Evolutionary conservation across 2,329 filamentous ascomycete genomes (phyloP).

Genomic region (Phaeosphaeriaceae sp.): DNA sequence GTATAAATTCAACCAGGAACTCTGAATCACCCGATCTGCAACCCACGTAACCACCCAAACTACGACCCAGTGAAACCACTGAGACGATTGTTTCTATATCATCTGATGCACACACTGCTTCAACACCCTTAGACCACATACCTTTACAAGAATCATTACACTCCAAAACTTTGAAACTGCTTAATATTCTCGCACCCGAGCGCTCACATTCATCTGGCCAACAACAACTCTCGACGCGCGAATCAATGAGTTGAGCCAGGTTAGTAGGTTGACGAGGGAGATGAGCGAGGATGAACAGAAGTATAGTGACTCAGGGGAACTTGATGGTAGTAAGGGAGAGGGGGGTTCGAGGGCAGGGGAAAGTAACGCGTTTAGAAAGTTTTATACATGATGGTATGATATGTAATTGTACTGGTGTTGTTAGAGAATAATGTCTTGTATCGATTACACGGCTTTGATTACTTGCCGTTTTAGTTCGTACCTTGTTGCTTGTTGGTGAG

Average conservation of each 20-base stretch:
- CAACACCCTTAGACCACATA: conserved; percentile 22
- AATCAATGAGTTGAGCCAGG: conserved; percentile 58
- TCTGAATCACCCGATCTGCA: conserved; percentile 28
- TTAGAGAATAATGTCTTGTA: too few species aligned
- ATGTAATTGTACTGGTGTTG: too few species aligned
- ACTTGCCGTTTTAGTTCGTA: too few species aligned
- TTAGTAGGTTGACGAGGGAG: conserved; percentile 61
- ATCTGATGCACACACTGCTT: conserved; percentile 28
- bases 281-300: not conserved
- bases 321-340: conserved; percentile 57
- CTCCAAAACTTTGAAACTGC: conserved; percentile 7
- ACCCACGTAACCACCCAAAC: conserved; percentile 13
- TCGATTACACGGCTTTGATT: too few species aligned
- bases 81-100: conserved; percentile 22
- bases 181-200: conserved; percentile 5
- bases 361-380: conserved; percentile 1
- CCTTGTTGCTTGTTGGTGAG: too few species aligned
- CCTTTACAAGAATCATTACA: conserved; percentile 16
- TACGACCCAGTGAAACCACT: conserved; percentile 16
- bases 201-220: conserved; percentile 7
- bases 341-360: conserved; percentile 64
- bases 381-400: not conserved
- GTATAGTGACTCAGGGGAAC: conserved; percentile 2
- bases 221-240: conserved; percentile 33
- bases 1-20: conserved; percentile 19